Conservation (phyloP, 768 basidiomycete genomes). For the Boletus bicolor region DNA sequence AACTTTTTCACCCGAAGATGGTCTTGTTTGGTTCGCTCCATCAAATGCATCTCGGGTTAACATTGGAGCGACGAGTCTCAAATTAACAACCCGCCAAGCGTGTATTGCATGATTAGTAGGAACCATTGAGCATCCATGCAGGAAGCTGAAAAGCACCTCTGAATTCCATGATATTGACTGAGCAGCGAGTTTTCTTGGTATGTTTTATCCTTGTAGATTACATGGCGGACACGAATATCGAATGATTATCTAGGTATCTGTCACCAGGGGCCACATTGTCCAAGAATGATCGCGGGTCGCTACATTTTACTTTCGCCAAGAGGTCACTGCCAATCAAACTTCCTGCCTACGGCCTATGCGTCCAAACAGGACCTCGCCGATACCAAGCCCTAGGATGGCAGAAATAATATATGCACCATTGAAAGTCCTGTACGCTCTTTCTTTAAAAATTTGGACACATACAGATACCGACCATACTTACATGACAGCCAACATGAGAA, state of each 20-base stretch:
- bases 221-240: background rate
- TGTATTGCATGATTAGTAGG: too few relatives aligned
- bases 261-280: background rate
- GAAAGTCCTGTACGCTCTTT: constrained; percentile 62
- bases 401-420: constrained; percentile 74
- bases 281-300: background rate
- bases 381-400: constrained; percentile 63
- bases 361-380: constrained; percentile 75
- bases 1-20: constrained; percentile 19
- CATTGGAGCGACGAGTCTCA: too few relatives aligned
- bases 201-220: background rate
- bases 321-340: background rate
- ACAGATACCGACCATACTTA: constrained; percentile 34
- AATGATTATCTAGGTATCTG: background rate
- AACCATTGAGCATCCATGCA: background rate
- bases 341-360: constrained; percentile 37
- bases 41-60: too few relatives aligned
- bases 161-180: background rate
- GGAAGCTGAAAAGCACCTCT: background rate
- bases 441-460: constrained; percentile 3
- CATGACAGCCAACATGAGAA: constrained; percentile 83
- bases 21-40: constrained; percentile 17
- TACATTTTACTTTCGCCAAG: background rate
- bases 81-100: background rate
- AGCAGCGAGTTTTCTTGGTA: background rate